Evolutionary conservation across 2,329 filamentous ascomycete genomes (phyloP).

Genomic region (Coleophoma eucalyptorum): DNA sequence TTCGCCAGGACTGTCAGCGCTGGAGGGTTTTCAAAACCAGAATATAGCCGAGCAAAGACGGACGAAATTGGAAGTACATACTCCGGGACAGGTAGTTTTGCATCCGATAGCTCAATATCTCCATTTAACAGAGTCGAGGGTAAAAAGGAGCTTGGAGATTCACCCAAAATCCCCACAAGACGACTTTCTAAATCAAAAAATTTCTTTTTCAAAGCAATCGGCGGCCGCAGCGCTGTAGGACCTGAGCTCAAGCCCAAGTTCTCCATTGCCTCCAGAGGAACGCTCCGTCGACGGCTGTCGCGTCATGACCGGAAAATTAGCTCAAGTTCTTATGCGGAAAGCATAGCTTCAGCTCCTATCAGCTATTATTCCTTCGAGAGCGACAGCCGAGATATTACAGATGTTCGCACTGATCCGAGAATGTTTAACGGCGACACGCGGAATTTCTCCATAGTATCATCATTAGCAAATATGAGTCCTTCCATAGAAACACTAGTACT

Average conservation of each 20-base stretch:
- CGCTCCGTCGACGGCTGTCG: constrained; percentile 18
- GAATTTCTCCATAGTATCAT: constrained; percentile 3
- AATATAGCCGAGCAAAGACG: constrained; percentile 11
- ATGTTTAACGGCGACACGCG: constrained; percentile 4
- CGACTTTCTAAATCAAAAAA: constrained; percentile 24
- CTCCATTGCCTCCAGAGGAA: constrained; percentile 12
- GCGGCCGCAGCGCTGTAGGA: constrained; percentile 7
- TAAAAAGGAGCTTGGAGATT: background rate
- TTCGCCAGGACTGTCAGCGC: constrained; percentile 18
- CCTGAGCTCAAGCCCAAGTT: constrained; percentile 5
- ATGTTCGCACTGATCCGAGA: constrained; percentile 13
- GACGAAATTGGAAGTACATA: no score
- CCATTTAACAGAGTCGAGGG: background rate
- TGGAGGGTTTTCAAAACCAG: constrained; percentile 21
- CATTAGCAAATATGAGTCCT: constrained; percentile 3
- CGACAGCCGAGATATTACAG: constrained; percentile 14
- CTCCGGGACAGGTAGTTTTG: background rate
- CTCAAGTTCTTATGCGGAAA: constrained; percentile 5
- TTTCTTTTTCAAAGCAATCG: constrained; percentile 23
- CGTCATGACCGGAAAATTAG: constrained; percentile 12
- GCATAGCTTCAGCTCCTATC: constrained; percentile 3
- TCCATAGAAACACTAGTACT: constrained; percentile 13
- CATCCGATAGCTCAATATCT: background rate
- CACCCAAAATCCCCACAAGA: constrained; percentile 15
- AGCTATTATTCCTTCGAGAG: constrained; percentile 4